Evolutionary conservation across 805 yeast species (phyloP).

Genomic region (Metschnikowia chrysomelidarum): DNA sequence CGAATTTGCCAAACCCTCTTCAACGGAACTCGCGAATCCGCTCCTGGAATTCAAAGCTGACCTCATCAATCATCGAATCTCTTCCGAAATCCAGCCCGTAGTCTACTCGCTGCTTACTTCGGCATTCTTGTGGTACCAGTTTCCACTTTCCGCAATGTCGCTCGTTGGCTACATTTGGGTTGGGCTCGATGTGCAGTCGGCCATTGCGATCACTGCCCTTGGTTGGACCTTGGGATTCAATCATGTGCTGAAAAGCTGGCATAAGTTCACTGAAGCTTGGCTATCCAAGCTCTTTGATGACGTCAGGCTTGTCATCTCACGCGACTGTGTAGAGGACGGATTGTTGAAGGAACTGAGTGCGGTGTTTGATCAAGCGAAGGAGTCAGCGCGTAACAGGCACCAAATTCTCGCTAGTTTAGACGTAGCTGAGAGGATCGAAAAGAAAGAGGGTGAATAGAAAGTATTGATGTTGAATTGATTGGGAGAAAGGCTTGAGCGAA

Average conservation of each 20-base stretch:
- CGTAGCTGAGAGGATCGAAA: slow-evolving; percentile 1
- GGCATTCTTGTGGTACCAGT: slow-evolving; percentile 36
- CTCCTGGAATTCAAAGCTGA: slow-evolving; percentile 28
- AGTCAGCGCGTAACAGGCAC: slow-evolving; percentile 14
- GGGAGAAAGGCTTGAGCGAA: too few species aligned
- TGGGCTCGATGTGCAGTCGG: slow-evolving; percentile 31
- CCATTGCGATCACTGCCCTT: slow-evolving; percentile 32
- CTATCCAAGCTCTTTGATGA: slow-evolving; percentile 30
- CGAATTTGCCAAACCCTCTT: slow-evolving; percentile 14
- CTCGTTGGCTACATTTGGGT: slow-evolving; percentile 32
- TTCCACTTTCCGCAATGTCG: slow-evolving; percentile 35
- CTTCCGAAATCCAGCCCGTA: slow-evolving; percentile 37
- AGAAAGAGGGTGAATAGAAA: too few species aligned
- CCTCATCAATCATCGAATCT: slow-evolving; percentile 27
- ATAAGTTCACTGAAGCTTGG: slow-evolving; percentile 29
- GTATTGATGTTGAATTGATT: too few species aligned
- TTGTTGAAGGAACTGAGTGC: slow-evolving; percentile 32
- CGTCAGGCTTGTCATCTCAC: slow-evolving; percentile 28
- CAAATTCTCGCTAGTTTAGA: slow-evolving; percentile 17
- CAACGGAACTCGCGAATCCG: slow-evolving; percentile 25
- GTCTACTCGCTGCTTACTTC: slow-evolving; percentile 28
- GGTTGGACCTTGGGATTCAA: slow-evolving; percentile 44
- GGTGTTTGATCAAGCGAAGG: slow-evolving; percentile 24
- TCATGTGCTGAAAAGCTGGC: slow-evolving; percentile 39
- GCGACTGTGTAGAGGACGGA: slow-evolving; percentile 38